Evolutionary conservation across 2,329 filamentous ascomycete genomes (phyloP), one percentile per base, ranked within the genome.

Genomic region (Fusarium redolens): DNA sequence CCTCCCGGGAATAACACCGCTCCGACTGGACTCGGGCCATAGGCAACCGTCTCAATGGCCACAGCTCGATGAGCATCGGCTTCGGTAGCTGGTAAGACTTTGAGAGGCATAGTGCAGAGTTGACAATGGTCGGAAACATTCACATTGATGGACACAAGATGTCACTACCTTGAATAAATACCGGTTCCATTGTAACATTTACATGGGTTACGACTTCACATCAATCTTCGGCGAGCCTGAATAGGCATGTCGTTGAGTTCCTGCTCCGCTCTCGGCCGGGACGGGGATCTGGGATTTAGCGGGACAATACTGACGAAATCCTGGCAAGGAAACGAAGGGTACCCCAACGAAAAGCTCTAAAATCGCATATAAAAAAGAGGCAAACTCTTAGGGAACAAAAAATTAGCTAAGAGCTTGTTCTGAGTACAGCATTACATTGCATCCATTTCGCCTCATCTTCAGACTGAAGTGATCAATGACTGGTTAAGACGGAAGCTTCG

Each of bases 31-130:
- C 77, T 81, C 13, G 76, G 73, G 2, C 74, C 78, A 64, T 84
- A 84, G 22, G 84, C 84, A 7, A 67, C 73, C 20, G 52, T 68
- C 72, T 85, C 84, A 47, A 85, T 83, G 52, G 80, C 75, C 22
- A 79, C 78, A 38, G 79, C 75, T 33, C 81, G 82, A 33, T 62
- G 59, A 25, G 81, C 80, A 72, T 85, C 84, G 41, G 77, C 77
- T 45, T 78, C 79, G 10, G 71, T 79, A 22, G 82, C 82, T 28
- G 76, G 74, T 13, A 79, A 73, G 18, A 84, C 71, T 73, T 80
- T 69, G 31, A 86, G 82, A 47, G 81, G 78, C 84, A 85, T 85
- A 13, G 15, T 66, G 25, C 13, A 57, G 18, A 17, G 33, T 28
- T 38, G n/a, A 20, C 33, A 22, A 35, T 28, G 28, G 7, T 38